phyloP scores from a whole-genome alignment of 805 yeast genomes.

The Metschnikowia cerradonensis region DNA sequence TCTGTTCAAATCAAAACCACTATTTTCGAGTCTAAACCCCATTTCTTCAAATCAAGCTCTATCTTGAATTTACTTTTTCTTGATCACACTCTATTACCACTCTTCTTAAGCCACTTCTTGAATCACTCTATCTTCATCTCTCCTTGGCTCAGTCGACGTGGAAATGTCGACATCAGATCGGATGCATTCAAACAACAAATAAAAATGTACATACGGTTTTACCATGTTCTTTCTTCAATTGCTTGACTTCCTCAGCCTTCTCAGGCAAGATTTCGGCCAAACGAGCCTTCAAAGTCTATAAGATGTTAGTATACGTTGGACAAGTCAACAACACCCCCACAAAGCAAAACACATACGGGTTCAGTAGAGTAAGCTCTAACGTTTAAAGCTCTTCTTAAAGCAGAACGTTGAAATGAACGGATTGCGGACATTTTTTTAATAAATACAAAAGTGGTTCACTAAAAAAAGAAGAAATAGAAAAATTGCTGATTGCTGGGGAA shows the following conservation, averaged over 20 bases:
- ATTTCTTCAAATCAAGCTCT: no score
- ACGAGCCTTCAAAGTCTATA: conserved; percentile 81
- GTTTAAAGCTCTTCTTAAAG: conserved; percentile 22
- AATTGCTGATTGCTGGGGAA: conserved; percentile 8
- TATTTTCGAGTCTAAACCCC: no score
- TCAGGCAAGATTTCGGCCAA: conserved; percentile 90
- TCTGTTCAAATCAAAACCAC: no score
- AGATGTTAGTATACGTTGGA: conserved; percentile 16
- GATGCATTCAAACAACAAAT: no score
- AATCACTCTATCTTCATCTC: no score
- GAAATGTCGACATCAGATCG: no score
- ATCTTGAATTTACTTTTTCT: no score
- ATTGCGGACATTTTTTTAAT: conserved; percentile 29
- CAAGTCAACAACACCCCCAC: not conserved
- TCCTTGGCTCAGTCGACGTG: no score
- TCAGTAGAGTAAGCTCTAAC: conserved; percentile 21
- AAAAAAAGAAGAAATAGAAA: conserved; percentile 12
- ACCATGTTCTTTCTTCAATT: conserved; percentile 88
- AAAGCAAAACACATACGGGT: conserved; percentile 20
- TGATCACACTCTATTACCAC: no score
- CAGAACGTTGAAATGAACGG: conserved; percentile 36
- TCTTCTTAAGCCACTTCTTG: no score
- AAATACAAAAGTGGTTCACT: conserved; percentile 7
- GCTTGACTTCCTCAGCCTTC: conserved; percentile 86
- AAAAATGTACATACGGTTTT: conserved; percentile 50